A percentile compares a stretch with the other conserved stretches of the same genome.
Conservation (phyloP, 805 yeast genomes). For the Yamadazyma sp. region DNA sequence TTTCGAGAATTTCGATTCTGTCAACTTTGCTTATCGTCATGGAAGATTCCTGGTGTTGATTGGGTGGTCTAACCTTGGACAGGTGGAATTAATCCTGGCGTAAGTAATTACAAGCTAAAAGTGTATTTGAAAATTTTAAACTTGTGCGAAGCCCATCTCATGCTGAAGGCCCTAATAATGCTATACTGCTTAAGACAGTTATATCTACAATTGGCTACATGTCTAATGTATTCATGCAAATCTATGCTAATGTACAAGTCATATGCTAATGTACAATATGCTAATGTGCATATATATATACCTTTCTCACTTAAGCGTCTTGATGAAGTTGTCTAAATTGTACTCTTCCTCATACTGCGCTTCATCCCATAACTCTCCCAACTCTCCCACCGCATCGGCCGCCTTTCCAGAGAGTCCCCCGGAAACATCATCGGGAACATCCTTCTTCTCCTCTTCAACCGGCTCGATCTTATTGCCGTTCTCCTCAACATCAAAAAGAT, state of each 20-base stretch:
- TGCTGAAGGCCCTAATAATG: neutral
- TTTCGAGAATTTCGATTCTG: conserved; percentile 29
- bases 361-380: conserved; percentile 95
- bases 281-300: neutral
- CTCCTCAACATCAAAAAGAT: conserved; percentile 79
- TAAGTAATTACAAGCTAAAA: too few relatives aligned
- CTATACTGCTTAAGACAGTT: neutral
- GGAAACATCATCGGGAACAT: conserved; percentile 62
- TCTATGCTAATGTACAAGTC: too few relatives aligned
- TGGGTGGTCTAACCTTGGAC: too few relatives aligned
- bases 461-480: conserved; percentile 35
- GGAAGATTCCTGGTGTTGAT: too few relatives aligned
- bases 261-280: too few relatives aligned
- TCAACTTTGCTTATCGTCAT: conserved; percentile 1
- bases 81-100: too few relatives aligned
- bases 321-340: conserved; percentile 88
- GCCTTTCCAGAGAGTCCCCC: conserved; percentile 73
- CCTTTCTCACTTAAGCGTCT: conserved; percentile 45
- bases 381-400: conserved; percentile 80
- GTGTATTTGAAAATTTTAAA: neutral
- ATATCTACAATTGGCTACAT: too few relatives aligned
- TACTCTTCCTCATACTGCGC: conserved; percentile 96
- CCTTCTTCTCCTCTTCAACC: conserved; percentile 31
- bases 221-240: too few relatives aligned
- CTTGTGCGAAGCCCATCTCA: conserved; percentile 2